phyloP scores from a whole-genome alignment of 2,329 filamentous ascomycete species.

The Lasiodiplodia sp. region DNA sequence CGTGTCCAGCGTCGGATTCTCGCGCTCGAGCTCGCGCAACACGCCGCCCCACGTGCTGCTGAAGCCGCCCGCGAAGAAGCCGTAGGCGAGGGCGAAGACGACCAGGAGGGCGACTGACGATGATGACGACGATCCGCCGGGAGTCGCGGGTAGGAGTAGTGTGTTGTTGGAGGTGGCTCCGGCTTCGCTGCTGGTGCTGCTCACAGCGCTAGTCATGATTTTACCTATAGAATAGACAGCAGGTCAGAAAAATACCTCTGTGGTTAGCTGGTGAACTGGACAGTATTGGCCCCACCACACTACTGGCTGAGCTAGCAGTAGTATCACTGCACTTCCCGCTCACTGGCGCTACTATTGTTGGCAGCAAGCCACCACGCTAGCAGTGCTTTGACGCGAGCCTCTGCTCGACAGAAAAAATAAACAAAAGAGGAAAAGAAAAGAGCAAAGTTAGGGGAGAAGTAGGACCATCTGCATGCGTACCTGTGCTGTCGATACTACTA shows the following conservation, averaged over 20 bases:
- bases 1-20: slow-evolving; percentile 42
- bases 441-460: not conserved
- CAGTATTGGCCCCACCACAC: not conserved
- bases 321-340: not conserved
- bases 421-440: not conserved
- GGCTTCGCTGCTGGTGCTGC: not conserved
- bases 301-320: not conserved
- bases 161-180: not conserved
- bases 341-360: not conserved
- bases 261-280: not conserved
- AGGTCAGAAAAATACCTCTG: not conserved
- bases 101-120: slow-evolving; percentile 46
- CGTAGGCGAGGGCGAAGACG: slow-evolving; percentile 53
- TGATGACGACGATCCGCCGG: not conserved
- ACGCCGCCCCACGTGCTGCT: slow-evolving; percentile 51
- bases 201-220: not conserved
- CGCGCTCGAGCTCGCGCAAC: slow-evolving; percentile 15
- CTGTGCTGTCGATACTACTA: not conserved
- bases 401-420: not conserved
- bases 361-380: not conserved
- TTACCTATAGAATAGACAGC: not conserved
- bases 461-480: not conserved
- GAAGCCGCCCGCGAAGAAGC: slow-evolving; percentile 51
- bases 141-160: not conserved
- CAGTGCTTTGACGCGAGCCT: not conserved